These are phyloP conservation scores for Leccinum uliginosum DNA, from an alignment of 768 basidiomycete genomes.

Conservation along the genomic window DNA sequence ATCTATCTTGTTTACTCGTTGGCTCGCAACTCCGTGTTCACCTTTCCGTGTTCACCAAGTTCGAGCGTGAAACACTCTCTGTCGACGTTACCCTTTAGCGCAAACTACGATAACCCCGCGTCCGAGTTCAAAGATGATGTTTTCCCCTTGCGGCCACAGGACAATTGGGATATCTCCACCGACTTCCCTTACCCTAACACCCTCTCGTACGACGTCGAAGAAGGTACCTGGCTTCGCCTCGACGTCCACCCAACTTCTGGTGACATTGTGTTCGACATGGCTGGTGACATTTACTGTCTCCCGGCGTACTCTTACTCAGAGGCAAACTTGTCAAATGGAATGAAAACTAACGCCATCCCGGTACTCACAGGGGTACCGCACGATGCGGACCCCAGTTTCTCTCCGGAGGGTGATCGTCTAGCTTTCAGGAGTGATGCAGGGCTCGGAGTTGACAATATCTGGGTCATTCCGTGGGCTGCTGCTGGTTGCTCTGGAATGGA, in stretches of 20 bases:
- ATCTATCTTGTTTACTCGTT: conserved; percentile 19
- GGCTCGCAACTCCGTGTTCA: conserved; percentile 7
- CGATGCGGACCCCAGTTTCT: conserved; percentile 72
- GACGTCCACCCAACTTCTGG: conserved; percentile 69
- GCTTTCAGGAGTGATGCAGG: conserved; percentile 72
- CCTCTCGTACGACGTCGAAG: conserved; percentile 62
- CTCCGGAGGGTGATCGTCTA: conserved; percentile 58
- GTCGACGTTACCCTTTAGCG: conserved; percentile 3
- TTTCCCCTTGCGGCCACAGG: conserved; percentile 56
- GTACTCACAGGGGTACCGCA: conserved; percentile 62
- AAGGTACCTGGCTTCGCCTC: conserved; percentile 73
- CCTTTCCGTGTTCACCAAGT: background rate
- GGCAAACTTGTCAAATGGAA: conserved; percentile 23
- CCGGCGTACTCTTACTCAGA: conserved; percentile 38
- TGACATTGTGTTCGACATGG: conserved; percentile 72
- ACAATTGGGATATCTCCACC: conserved; percentile 70
- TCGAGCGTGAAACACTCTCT: background rate
- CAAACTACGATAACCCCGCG: conserved; percentile 31
- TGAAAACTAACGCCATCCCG: conserved; percentile 47
- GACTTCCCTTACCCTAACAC: conserved; percentile 66
- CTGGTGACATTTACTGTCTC: conserved; percentile 71
- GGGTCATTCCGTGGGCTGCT: conserved; percentile 56
- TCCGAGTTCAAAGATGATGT: conserved; percentile 48
- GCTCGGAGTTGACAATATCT: conserved; percentile 71
- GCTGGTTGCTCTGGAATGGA: conserved; percentile 59